Evolutionary conservation across 768 basidiomycete species (phyloP).

Genomic region (Suillus americanus): DNA sequence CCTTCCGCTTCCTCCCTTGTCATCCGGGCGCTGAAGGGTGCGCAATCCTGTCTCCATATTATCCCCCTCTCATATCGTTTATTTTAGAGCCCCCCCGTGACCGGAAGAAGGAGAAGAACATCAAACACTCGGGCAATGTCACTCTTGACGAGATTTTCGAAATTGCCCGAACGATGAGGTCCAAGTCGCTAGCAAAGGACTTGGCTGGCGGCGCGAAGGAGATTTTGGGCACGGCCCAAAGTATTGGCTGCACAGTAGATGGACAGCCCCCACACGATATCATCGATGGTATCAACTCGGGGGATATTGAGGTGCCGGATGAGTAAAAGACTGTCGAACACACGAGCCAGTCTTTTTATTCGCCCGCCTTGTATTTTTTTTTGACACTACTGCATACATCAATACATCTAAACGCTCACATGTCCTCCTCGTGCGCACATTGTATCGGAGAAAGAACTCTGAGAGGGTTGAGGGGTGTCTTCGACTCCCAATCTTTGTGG

Average conservation of each 20-base stretch:
- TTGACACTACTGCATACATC: not conserved
- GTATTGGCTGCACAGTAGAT: conserved; percentile 94
- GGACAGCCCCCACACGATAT: conserved; percentile 91
- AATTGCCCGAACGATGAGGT: conserved; percentile 94
- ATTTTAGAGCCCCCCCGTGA: conserved; percentile 92
- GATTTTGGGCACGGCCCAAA: conserved; percentile 97
- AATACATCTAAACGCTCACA: conserved; percentile 65
- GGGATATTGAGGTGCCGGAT: conserved; percentile 83
- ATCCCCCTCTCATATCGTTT: conserved; percentile 7
- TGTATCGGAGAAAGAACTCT: conserved; percentile 59
- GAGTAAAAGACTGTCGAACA: conserved; percentile 50
- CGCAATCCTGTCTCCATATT: conserved; percentile 19
- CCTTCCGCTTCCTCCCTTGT: conserved; percentile 97
- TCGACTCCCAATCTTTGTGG: too few species aligned
- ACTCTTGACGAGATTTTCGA: conserved; percentile 90
- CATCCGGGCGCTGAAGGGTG: conserved; percentile 97
- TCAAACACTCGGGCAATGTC: conserved; percentile 96
- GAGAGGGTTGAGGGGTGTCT: conserved; percentile 49
- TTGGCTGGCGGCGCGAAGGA: conserved; percentile 91
- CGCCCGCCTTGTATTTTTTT: not conserved
- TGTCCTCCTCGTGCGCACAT: conserved; percentile 67
- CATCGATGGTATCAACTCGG: conserved; percentile 83
- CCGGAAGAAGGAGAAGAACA: conserved; percentile 99
- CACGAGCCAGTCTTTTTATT: conserved; percentile 8
- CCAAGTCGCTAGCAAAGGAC: conserved; percentile 91